A percentile compares a stretch with the other conserved stretches of the same genome.
Evolutionary conservation across 1,139 yeast species (phyloP).

Genomic region (Nakaseomyces bracarensis): DNA sequence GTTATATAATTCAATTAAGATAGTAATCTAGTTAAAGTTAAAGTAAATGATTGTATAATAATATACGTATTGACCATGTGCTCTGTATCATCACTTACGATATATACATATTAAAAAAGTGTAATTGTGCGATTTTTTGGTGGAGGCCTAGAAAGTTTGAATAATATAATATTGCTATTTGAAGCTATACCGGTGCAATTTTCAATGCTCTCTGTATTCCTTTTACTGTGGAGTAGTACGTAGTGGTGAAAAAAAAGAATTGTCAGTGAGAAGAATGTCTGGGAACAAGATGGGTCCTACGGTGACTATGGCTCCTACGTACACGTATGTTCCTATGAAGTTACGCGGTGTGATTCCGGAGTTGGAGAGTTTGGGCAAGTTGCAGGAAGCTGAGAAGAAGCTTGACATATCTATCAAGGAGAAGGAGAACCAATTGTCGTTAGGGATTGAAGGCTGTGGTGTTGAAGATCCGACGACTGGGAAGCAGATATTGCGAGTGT

Average conservation of each 20-base stretch:
- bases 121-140: too few relatives aligned
- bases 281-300: conserved; percentile 19
- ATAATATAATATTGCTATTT: too few relatives aligned
- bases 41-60: too few relatives aligned
- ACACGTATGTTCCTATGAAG: conserved; percentile 53
- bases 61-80: too few relatives aligned
- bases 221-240: not conserved
- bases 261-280: not conserved
- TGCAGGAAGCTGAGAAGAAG: conserved; percentile 69
- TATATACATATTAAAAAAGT: too few relatives aligned
- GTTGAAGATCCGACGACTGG: not conserved
- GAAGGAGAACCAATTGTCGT: conserved; percentile 72
- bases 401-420: conserved; percentile 76
- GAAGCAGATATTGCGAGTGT: conserved; percentile 48
- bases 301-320: conserved; percentile 48
- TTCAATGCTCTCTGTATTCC: too few relatives aligned
- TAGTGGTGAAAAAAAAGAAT: not conserved
- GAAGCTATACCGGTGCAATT: not conserved
- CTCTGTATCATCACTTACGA: too few relatives aligned
- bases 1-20: too few relatives aligned
- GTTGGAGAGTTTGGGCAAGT: conserved; percentile 56
- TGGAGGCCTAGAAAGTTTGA: too few relatives aligned
- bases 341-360: conserved; percentile 64
- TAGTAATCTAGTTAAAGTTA: too few relatives aligned
- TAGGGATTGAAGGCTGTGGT: conserved; percentile 38